Base-by-base conservation (phyloP, 768 basidiomycete genomes). In the Russula sp. region DNA sequence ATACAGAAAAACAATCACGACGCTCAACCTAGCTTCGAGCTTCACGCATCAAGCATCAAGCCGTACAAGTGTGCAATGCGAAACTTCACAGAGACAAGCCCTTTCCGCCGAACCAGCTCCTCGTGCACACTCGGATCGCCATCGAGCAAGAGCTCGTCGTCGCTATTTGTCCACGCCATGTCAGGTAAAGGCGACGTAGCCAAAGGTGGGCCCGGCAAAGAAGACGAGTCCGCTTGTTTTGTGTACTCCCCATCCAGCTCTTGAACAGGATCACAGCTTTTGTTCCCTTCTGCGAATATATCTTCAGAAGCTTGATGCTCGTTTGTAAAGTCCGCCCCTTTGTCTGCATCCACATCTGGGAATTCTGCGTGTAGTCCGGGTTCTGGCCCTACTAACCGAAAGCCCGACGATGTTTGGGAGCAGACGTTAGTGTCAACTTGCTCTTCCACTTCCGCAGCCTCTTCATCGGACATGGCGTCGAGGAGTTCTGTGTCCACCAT, bases 1-100 rank as follows among this genome's bases (percentile, higher is more conserved):
- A 44, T 44, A 59, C 5, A 47, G 27, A 54, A 47, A 45, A 45
- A 39, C 35, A 8, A 48, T 22, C 11, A 22, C 48, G 11, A 53
- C 31, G 8, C 14, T 18, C 32, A 6, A 42, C n/a, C 8, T 7
- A 20, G 45, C 40, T 10, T 14, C 7, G 10, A 37, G 44, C 5
- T 42, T 54, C 50, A 63, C 32, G 35, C 37, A 53, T 58, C 62
- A 7, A 63, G 51, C 34, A 63, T 45, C 37, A 63, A 18, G 16
- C 57, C 27, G 22, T 63, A 63, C 32, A 63, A 40, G 47, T 63
- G 51, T 9, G 62, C 62, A 47, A 52, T 63, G 37, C 62, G 62
- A 59, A 58, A 53, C 44, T 63, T 63, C 45, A 58, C 45, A 3
- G 62, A 63, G 27, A 27, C 22, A 14, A 58, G 22, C 27, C 57